Percentiles rank a stretch among this genome's conserved stretches.
Conservation (phyloP, 1,284 basidiomycete genomes). For the Rhodotorula sp. region DNA sequence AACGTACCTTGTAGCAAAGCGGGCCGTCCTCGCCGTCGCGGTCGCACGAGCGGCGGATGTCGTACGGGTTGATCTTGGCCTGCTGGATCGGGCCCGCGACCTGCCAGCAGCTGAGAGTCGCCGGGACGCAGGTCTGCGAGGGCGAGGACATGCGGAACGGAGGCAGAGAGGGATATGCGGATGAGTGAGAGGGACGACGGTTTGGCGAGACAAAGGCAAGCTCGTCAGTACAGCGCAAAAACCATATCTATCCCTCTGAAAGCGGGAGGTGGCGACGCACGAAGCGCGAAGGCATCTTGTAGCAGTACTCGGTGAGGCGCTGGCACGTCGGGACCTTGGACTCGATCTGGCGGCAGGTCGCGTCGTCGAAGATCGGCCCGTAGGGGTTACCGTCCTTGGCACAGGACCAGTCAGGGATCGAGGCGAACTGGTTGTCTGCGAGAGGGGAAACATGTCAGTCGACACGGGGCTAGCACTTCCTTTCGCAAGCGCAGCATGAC, state of each 20-base stretch:
- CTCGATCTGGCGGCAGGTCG: slow-evolving; percentile 51
- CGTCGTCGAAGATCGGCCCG: slow-evolving; percentile 51
- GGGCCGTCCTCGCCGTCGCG: slow-evolving; percentile 61
- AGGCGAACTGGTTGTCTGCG: slow-evolving; percentile 50
- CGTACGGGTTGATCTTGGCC: slow-evolving; percentile 58
- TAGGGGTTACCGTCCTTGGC: slow-evolving; percentile 54
- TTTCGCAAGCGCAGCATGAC: no score
- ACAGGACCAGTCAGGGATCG: slow-evolving; percentile 77
- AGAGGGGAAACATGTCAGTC: background rate
- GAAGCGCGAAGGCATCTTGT: slow-evolving; percentile 53
- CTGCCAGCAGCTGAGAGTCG: slow-evolving; percentile 50
- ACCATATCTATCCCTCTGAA: no score
- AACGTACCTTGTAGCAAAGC: slow-evolving; percentile 64
- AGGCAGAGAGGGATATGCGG: no score
- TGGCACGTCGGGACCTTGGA: slow-evolving; percentile 52
- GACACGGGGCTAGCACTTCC: no score
- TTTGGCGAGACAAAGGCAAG: no score
- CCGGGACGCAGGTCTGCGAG: slow-evolving; percentile 52
- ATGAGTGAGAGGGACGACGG: no score
- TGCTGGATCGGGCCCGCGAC: slow-evolving; percentile 55
- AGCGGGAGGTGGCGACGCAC: slow-evolving; percentile 53
- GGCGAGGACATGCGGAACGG: background rate
- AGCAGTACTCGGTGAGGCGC: slow-evolving; percentile 49
- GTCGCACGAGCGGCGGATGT: slow-evolving; percentile 76
- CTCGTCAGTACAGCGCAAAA: no score